Base-by-base conservation (phyloP, 2,329 filamentous ascomycete genomes). In the Fusarium duplospermum region DNA sequence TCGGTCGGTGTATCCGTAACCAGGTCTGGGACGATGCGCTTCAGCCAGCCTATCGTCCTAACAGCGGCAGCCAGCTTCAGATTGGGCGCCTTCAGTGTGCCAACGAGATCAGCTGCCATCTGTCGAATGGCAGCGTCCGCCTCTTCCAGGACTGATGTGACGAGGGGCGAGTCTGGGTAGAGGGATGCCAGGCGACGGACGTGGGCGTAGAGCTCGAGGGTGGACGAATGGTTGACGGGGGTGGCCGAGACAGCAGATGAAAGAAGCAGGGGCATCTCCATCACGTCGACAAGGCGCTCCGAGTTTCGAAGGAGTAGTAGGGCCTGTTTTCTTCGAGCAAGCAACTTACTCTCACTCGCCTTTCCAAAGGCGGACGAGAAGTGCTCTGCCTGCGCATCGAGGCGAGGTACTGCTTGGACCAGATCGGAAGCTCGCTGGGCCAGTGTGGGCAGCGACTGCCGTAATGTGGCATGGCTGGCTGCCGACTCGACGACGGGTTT, bases 181-280 rank as follows among this genome's bases (percentile, higher is more conserved):
- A 98, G 86, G 0, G 91, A 90, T 70, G 95, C 91, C 7, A 99
- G 87, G 9, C 96, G 91, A 76, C 94, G 94, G 80, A 98, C 96
- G 81, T 98, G 96, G n/a, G 94, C 93, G 80, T 97, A 93, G 3
- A 99, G 88, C 82, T 99, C 96, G 36, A 99, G 87, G 0, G 95
- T 95, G 0, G 94, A 94, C 3, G 95, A 92, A 85, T 98, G 97
- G 76, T 94, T 97, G 69, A 91, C 90, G 5, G 90, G 87, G 5
- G 83, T 87, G 2, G 88, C 84, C 4, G 89, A 89, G 66, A 95
- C 92, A 54, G 95, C 92, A 2, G 95, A 95, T 14, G 93, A 93
- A 16, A 99, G 89, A 36, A 98, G 86, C 0, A 93, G 91, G 1
- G 96, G 96, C 33, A 99, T 89, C 78, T 98, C 96, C 68, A 99